Evolutionary conservation across 495 filamentous ascomycete genomes (phyloP), one percentile per base, ranked within the genome.

Genomic region (Trichoderma virens): DNA sequence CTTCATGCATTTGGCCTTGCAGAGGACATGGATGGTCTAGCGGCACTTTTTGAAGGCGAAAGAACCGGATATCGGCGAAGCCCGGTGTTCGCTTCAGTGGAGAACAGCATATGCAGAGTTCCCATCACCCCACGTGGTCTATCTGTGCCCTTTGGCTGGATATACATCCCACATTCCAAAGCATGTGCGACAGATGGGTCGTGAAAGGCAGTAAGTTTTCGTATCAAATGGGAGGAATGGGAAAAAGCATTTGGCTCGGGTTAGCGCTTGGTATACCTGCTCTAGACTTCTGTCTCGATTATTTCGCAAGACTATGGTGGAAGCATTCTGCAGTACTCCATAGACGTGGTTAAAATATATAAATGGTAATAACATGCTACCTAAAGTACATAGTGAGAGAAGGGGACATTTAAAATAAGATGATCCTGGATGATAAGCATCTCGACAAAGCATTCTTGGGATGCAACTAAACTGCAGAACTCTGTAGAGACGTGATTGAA

Each of bases 221-320:
- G 70, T 68, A 5, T 71, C 70, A 59, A 65, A 68, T 3, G 70
- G 71, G 6, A 30, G 73, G 1, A 72, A 68, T 35, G 72, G 72
- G 2, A 72, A 70, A 39, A 71, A 74, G 54, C 66, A 72, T 30
- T 67, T 73, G 0, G 71, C 68, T 11, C 72, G 73, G 64, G 73
- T 74, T 71, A 73, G 72, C 45, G 71, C 70, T 8, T 74, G 70
- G 71, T 72, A 73, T 23, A 65, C 70, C 1, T 72, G 73, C 60
- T 72, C 69, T n/a, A n/a, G n/a, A n/a, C n/a, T n/a, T n/a, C n/a
- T n/a, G n/a, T n/a, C n/a, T n/a, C n/a, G n/a, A n/a, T n/a, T n/a
- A n/a, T n/a, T n/a, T n/a, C n/a, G n/a, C n/a, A n/a, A n/a, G n/a
- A n/a, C n/a, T n/a, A n/a, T n/a, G n/a, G n/a, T n/a, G n/a, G n/a